Evolutionary conservation across 2,329 filamentous ascomycete species (phyloP).

Genomic region (Pseudogymnoascus verrucosus): DNA sequence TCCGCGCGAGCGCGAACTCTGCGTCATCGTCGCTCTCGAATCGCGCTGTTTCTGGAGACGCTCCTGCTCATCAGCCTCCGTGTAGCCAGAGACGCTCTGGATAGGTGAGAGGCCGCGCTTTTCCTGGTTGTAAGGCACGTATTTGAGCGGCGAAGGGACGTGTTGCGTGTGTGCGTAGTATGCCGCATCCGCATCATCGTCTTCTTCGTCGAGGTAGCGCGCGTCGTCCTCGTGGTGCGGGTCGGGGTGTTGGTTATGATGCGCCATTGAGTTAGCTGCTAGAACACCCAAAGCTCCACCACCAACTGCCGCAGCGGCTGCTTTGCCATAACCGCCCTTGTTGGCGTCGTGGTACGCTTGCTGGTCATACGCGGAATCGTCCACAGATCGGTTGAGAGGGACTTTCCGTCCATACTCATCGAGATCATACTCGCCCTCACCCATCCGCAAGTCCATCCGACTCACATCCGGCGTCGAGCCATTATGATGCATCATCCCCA

Average conservation of each 20-base stretch:
- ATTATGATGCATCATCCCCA: constrained; percentile 57
- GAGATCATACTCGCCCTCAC: constrained; percentile 24
- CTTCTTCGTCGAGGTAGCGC: constrained; percentile 22
- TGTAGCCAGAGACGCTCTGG: constrained; percentile 84
- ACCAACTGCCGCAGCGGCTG: constrained; percentile 20
- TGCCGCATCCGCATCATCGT: constrained; percentile 35
- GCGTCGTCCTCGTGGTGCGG: constrained; percentile 19
- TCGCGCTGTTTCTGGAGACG: constrained; percentile 43
- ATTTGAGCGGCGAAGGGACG: constrained; percentile 55
- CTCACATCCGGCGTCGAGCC: constrained; percentile 40
- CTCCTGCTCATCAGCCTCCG: constrained; percentile 56
- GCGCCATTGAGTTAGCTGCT: constrained; percentile 27
- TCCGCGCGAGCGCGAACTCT: constrained; percentile 48
- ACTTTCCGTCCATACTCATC: constrained; percentile 28
- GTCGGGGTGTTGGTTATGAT: constrained; percentile 20
- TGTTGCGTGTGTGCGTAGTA: constrained; percentile 40
- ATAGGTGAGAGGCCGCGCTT: constrained; percentile 76
- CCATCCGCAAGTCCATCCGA: constrained; percentile 33
- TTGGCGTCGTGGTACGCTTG: constrained; percentile 25
- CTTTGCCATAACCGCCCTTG: constrained; percentile 21
- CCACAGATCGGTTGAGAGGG: constrained; percentile 15
- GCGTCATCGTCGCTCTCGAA: constrained; percentile 40
- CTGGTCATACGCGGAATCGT: constrained; percentile 15
- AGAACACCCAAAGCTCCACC: constrained; percentile 26
- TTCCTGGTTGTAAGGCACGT: constrained; percentile 61